Conservation (phyloP, 164 flowering plant genomes). For the Kingdonia uniflora region DNA sequence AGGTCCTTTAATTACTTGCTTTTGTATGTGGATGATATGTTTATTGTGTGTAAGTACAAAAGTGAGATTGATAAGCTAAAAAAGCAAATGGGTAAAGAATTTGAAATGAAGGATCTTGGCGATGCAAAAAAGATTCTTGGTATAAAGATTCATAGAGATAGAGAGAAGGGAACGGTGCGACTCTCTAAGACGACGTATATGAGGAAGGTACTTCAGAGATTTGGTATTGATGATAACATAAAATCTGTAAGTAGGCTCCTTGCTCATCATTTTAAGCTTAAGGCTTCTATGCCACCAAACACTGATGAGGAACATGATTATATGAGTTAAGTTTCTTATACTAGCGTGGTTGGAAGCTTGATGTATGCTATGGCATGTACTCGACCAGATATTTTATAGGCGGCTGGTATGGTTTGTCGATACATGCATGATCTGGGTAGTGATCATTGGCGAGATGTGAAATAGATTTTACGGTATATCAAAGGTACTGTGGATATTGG, state of each 20-base stretch:
- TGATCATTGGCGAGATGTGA: background rate
- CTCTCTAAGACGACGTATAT: background rate
- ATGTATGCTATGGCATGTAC: constrained; percentile 1
- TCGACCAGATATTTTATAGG: background rate
- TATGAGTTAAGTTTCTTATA: background rate
- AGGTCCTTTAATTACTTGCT: background rate
- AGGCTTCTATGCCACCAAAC: background rate
- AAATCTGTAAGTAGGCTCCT: background rate
- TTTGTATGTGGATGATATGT: constrained; percentile 1
- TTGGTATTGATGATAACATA: background rate
- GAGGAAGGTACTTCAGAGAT: background rate
- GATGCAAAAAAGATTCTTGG: constrained; percentile 1
- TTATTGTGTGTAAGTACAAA: background rate
- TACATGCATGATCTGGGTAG: background rate
- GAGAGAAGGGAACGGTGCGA: background rate
- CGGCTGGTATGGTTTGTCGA: background rate
- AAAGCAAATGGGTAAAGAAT: background rate
- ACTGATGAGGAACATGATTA: background rate
- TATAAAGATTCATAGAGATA: background rate
- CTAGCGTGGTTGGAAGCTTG: background rate
- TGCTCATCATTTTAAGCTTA: constrained; percentile 1
- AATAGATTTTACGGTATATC: background rate
- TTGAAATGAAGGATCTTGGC: background rate
- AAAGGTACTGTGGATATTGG: background rate
- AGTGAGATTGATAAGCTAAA: constrained; percentile 1